Evolutionary conservation across 495 filamentous ascomycete species (phyloP).

Genomic region (Aspergillus sclerotioniger): DNA sequence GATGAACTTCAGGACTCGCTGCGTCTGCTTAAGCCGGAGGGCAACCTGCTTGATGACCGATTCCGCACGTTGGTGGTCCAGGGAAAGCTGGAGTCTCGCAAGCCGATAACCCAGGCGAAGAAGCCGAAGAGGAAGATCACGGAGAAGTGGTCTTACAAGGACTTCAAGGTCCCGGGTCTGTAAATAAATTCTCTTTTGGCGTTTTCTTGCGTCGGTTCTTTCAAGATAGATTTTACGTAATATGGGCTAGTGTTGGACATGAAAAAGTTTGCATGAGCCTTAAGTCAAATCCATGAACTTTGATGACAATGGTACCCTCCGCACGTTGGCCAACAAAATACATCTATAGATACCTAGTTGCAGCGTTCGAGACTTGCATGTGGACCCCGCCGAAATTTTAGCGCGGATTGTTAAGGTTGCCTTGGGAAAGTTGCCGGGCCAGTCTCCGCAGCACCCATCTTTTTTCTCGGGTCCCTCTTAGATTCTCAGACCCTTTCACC

Average conservation of each 20-base stretch:
- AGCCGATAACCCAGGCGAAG: conserved; percentile 71
- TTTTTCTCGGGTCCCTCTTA: conserved; percentile 9
- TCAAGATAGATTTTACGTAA: conserved; percentile 15
- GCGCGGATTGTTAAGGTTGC: conserved; percentile 13
- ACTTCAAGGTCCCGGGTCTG: conserved; percentile 65
- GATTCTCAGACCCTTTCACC: conserved; percentile 5
- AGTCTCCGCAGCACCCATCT: conserved; percentile 17
- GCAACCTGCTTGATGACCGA: conserved; percentile 85
- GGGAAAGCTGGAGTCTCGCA: conserved; percentile 83
- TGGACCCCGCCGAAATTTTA: conserved; percentile 21
- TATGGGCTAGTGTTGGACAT: conserved; percentile 10
- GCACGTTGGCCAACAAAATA: not conserved
- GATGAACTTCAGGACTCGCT: conserved; percentile 94
- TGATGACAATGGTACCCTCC: not conserved
- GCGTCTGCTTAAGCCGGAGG: conserved; percentile 85
- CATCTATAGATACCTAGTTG: not conserved
- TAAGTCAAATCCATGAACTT: not conserved
- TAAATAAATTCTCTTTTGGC: conserved; percentile 23
- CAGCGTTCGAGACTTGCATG: conserved; percentile 10
- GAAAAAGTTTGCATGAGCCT: conserved; percentile 9
- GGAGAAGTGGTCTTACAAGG: conserved; percentile 97
- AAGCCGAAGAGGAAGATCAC: conserved; percentile 74
- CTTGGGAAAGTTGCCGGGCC: conserved; percentile 9
- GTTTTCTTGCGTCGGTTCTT: conserved; percentile 17
- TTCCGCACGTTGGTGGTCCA: conserved; percentile 85